Percentiles rank a stretch among this genome's conserved stretches.
phyloP scores from a whole-genome alignment of 257 asterid genomes.

The Fraxinus cuspidata region DNA sequence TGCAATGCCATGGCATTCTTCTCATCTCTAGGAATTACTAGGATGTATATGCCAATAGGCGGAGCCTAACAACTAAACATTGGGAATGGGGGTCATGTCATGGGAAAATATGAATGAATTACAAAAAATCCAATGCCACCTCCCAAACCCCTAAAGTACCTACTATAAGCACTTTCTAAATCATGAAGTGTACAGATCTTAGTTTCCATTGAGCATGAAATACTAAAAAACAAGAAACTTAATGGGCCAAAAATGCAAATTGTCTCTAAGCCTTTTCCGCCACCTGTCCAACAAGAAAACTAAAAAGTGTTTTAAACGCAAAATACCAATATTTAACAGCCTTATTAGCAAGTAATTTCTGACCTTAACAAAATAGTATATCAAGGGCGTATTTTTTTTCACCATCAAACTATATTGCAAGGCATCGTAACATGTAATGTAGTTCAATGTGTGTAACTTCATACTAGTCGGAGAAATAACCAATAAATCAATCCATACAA shows the following conservation, averaged over 20 bases:
- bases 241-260: not conserved
- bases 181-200: too few relatives aligned
- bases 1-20: not conserved
- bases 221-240: not conserved
- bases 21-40: not conserved
- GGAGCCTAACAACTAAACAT: too few relatives aligned
- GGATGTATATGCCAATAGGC: too few relatives aligned
- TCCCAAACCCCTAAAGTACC: not conserved
- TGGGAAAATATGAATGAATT: not conserved
- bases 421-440: constrained; percentile 22
- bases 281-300: not conserved
- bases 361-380: not conserved
- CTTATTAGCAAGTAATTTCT: not conserved
- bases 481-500: too few relatives aligned
- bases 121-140: too few relatives aligned
- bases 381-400: not conserved
- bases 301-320: not conserved
- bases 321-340: not conserved
- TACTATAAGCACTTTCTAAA: too few relatives aligned
- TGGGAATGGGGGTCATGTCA: too few relatives aligned
- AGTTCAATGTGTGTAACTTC: not conserved
- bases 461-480: not conserved
- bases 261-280: not conserved
- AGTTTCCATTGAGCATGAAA: not conserved
- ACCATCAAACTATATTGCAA: constrained; percentile 11